Percentiles rank a stretch among this genome's conserved stretches.
phyloP scores from a whole-genome alignment of 768 basidiomycete genomes.

The Tylopilus vinaceipallidus region DNA sequence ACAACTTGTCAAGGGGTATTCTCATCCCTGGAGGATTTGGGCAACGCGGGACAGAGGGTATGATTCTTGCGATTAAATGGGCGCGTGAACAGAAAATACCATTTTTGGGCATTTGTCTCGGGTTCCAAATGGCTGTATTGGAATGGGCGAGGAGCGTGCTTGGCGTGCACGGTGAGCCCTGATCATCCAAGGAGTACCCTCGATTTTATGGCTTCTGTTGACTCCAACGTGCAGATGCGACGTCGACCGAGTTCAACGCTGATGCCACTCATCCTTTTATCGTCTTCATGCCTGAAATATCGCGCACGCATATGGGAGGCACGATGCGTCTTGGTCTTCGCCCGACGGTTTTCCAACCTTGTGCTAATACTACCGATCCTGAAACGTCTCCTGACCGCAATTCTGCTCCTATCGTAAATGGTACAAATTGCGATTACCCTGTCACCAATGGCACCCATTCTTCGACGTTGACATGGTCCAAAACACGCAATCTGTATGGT shows the following conservation, averaged over 20 bases:
- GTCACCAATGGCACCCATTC: constrained; percentile 8
- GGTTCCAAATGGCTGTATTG: constrained; percentile 95
- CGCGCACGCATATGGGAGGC: constrained; percentile 96
- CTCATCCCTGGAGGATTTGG: constrained; percentile 98
- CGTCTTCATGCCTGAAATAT: constrained; percentile 99
- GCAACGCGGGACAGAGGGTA: constrained; percentile 89
- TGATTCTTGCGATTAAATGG: constrained; percentile 98
- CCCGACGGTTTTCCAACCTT: constrained; percentile 85
- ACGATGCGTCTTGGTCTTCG: constrained; percentile 99
- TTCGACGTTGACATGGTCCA: constrained; percentile 66
- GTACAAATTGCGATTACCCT: not conserved
- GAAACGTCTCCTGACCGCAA: constrained; percentile 13
- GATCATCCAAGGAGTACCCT: not conserved
- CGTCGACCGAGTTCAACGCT: constrained; percentile 77
- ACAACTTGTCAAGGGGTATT: constrained; percentile 63
- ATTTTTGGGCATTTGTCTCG: constrained; percentile 95
- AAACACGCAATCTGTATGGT: constrained; percentile 78
- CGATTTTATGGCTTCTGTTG: constrained; percentile 5
- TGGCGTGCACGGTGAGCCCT: constrained; percentile 55
- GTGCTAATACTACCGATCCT: constrained; percentile 13
- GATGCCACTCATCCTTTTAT: constrained; percentile 68
- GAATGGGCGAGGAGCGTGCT: constrained; percentile 92
- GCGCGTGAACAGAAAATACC: constrained; percentile 93
- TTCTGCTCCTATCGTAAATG: constrained; percentile 7
- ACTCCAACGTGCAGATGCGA: constrained; percentile 57